Evolutionary conservation across 768 basidiomycete species (phyloP).

Genomic region (Lanmaoa rubissima): DNA sequence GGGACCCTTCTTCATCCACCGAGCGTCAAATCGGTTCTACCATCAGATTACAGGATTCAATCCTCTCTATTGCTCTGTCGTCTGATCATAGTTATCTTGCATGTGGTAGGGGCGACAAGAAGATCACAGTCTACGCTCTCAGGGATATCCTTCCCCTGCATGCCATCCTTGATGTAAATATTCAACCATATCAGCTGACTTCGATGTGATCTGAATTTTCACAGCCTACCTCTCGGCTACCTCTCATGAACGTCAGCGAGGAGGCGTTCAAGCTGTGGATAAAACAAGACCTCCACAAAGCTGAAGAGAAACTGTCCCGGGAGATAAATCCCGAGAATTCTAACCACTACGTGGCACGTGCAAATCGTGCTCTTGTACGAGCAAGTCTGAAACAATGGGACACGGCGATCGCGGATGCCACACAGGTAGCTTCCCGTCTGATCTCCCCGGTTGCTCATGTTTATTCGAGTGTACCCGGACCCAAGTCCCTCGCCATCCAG

Average conservation of each 20-base stretch:
- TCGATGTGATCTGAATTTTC: not conserved
- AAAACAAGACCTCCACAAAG: not conserved
- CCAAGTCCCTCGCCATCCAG: not conserved
- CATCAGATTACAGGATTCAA: not conserved
- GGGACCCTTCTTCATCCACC: not conserved
- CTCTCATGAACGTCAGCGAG: not conserved
- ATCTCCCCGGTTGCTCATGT: not conserved
- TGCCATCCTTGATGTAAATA: slow-evolving; percentile 2
- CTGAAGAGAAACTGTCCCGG: no score
- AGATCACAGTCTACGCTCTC: not conserved
- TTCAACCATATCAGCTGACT: not conserved
- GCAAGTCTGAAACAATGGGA: not conserved
- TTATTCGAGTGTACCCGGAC: not conserved
- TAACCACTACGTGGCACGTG: not conserved
- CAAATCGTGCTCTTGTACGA: slow-evolving; percentile 2
- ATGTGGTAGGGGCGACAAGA: not conserved
- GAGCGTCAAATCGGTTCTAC: not conserved
- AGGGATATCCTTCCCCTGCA: not conserved
- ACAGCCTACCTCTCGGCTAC: not conserved
- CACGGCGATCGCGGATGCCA: not conserved
- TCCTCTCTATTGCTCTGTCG: not conserved
- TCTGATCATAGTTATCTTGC: not conserved
- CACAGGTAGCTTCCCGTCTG: not conserved
- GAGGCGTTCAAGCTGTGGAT: slow-evolving; percentile 1
- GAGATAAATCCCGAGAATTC: not conserved